These are phyloP conservation scores for Dendrobium nobile DNA, from an alignment of 106 monocot species.

Conservation along the genomic window DNA sequence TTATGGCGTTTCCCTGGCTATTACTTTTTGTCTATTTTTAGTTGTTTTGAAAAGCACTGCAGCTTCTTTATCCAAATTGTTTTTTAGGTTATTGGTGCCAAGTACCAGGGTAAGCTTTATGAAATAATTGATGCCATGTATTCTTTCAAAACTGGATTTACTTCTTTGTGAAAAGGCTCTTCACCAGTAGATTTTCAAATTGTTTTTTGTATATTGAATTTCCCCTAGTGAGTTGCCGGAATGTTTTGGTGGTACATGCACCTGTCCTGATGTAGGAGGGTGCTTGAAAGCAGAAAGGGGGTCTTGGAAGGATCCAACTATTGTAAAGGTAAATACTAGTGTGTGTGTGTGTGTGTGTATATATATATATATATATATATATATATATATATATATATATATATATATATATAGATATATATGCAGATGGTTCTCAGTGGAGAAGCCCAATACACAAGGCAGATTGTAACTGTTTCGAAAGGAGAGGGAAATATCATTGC, in stretches of 20 bases:
- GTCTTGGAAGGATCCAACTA: constrained; percentile 56
- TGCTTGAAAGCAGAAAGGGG: constrained; percentile 53
- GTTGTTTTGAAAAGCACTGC: not conserved
- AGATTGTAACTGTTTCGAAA: constrained; percentile 52
- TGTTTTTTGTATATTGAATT: constrained; percentile 8
- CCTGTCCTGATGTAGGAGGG: constrained; percentile 39
- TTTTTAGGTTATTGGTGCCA: constrained; percentile 44
- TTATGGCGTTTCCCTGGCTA: not conserved
- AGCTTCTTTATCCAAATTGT: constrained; percentile 5
- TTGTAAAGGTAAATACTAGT: constrained; percentile 26
- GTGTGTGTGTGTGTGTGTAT: no score
- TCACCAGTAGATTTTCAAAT: not conserved
- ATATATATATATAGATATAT: not conserved
- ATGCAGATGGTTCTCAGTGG: constrained; percentile 47
- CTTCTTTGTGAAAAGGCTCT: not conserved
- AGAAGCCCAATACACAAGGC: constrained; percentile 31
- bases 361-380: no score
- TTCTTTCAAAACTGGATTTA: not conserved
- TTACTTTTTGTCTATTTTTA: constrained; percentile 5
- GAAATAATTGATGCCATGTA: constrained; percentile 54
- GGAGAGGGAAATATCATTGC: constrained; percentile 41
- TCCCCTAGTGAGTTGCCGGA: constrained; percentile 45
- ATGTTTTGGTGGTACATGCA: constrained; percentile 56
- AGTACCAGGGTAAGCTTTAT: constrained; percentile 43
- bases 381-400: not conserved